Conservation (phyloP, 2,329 filamentous ascomycete species). For the Calonectria montana region DNA sequence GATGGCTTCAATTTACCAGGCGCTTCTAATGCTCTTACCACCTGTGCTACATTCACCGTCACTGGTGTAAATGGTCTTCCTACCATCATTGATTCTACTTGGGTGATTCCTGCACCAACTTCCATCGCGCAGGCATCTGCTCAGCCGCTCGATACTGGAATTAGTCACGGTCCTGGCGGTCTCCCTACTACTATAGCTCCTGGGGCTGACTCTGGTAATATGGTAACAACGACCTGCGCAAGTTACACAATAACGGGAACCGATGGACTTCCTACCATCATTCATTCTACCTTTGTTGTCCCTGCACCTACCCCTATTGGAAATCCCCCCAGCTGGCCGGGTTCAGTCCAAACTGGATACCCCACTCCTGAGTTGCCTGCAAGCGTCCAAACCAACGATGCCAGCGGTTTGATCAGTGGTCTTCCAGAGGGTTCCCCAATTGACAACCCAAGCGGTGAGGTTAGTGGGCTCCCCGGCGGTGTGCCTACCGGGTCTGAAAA, state of each 20-base stretch:
- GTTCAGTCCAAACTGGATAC: constrained; percentile 13
- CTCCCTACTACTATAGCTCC: constrained; percentile 31
- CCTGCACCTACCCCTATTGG: constrained; percentile 18
- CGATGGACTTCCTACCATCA: constrained; percentile 44
- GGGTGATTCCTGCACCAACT: constrained; percentile 40
- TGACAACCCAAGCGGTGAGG: not conserved
- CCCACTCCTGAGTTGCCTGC: constrained; percentile 20
- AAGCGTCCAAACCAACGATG: not conserved
- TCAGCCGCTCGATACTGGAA: constrained; percentile 23
- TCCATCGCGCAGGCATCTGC: constrained; percentile 26
- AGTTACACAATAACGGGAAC: constrained; percentile 44
- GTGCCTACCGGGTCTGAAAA: not conserved
- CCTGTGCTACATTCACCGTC: constrained; percentile 44
- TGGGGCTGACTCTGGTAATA: constrained; percentile 24
- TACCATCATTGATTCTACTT: constrained; percentile 50
- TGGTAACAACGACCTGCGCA: constrained; percentile 39
- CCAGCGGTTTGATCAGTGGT: not conserved
- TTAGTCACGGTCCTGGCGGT: constrained; percentile 27
- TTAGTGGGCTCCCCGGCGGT: not conserved
- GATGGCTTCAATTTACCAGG: constrained; percentile 19
- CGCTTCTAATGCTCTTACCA: constrained; percentile 32
- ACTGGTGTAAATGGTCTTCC: constrained; percentile 47
- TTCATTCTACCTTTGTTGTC: constrained; percentile 41
- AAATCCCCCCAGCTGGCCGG: constrained; percentile 13
- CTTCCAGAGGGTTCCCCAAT: constrained; percentile 20